Percentiles rank a stretch among this genome's conserved stretches.
These are phyloP conservation scores for Cystofilobasidium ferigula DNA, from an alignment of 768 basidiomycete genomes.

Conservation along the genomic window DNA sequence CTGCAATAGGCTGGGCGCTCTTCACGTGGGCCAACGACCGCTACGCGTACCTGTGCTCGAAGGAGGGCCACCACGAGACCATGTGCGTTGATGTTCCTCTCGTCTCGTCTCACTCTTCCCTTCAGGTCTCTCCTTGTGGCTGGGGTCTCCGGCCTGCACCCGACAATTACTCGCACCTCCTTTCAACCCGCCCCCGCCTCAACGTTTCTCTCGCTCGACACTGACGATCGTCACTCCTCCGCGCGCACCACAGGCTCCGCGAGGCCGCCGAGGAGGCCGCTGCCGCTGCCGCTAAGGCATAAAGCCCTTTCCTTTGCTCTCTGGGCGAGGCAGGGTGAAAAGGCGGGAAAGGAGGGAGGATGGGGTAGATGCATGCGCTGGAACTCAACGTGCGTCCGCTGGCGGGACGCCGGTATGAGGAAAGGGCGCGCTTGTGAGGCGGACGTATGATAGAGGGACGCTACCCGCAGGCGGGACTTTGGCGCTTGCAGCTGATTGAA, in stretches of 20 bases:
- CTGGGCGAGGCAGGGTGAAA: no score
- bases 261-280: background rate
- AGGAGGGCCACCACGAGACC: slow-evolving; percentile 10
- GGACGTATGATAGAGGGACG: no score
- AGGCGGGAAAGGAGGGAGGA: background rate
- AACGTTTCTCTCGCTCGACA: no score
- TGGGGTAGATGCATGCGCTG: background rate
- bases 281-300: background rate
- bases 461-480: no score
- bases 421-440: no score
- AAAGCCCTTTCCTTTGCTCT: no score
- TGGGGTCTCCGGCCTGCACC: background rate
- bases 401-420: no score
- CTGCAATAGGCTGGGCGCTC: background rate
- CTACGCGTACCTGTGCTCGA: slow-evolving; percentile 5
- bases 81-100: background rate
- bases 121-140: background rate
- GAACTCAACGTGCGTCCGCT: no score
- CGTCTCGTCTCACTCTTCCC: background rate
- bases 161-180: background rate
- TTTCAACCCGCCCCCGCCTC: background rate
- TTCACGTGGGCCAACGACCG: slow-evolving; percentile 8
- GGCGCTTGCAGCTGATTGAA: no score
- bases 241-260: no score
- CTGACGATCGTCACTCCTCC: no score